Conservation (phyloP, 352 stramenopile genomes). For the Pilasporangium apinafurcum region DNA sequence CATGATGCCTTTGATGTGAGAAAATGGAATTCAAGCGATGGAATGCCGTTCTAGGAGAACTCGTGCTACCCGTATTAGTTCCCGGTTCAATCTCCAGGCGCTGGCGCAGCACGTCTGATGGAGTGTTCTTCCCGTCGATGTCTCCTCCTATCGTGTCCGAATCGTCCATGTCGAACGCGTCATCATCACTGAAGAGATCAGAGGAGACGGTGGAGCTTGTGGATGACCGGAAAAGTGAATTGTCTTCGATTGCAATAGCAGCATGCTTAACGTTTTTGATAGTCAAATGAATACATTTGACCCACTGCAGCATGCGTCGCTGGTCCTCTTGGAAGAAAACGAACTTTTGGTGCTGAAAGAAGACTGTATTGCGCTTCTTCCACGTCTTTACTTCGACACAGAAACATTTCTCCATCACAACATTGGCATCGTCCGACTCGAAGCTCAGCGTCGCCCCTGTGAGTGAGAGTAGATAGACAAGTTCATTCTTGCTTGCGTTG, state of each 20-base stretch:
- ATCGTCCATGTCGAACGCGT: slow-evolving; percentile 14
- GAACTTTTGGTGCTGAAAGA: slow-evolving; percentile 52
- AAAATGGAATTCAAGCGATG: slow-evolving; percentile 31
- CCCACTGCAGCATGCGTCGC: slow-evolving; percentile 59
- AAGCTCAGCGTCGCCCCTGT: slow-evolving; percentile 46
- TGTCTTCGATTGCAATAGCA: slow-evolving; percentile 15
- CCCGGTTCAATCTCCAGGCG: slow-evolving; percentile 23
- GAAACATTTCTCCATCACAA: slow-evolving; percentile 75
- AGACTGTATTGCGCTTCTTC: slow-evolving; percentile 62
- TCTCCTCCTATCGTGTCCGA: slow-evolving; percentile 3
- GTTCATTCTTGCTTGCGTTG: slow-evolving; percentile 40
- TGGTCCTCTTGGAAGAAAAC: slow-evolving; percentile 73
- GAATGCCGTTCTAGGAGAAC: slow-evolving; percentile 7
- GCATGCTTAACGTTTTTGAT: slow-evolving; percentile 61
- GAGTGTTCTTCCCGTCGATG: neutral
- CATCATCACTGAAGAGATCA: slow-evolving; percentile 3
- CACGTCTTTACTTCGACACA: slow-evolving; percentile 61
- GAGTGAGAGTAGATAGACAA: slow-evolving; percentile 62
- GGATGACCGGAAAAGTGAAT: slow-evolving; percentile 32
- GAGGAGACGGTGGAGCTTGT: slow-evolving; percentile 1
- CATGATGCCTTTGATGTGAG: slow-evolving; percentile 18
- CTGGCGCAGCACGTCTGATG: slow-evolving; percentile 17
- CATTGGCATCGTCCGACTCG: slow-evolving; percentile 59
- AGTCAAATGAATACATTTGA: slow-evolving; percentile 67
- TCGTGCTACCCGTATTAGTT: neutral